These are phyloP conservation scores for Mortierella sp. DNA, from an alignment of 371 early-diverging fungal genomes.

Conservation along the genomic window DNA sequence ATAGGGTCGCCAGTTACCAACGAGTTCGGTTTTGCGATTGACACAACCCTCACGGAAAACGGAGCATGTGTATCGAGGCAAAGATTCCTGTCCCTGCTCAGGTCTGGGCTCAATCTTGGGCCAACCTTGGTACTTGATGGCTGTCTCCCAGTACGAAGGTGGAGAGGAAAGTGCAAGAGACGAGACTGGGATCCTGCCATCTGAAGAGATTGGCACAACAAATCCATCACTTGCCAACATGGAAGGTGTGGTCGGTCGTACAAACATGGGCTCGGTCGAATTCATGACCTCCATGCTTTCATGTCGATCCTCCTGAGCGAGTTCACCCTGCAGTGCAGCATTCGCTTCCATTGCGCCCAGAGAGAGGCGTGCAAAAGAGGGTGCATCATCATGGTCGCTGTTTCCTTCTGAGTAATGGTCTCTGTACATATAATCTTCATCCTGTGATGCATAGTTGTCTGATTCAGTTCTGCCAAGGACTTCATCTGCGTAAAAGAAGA, in stretches of 20 bases:
- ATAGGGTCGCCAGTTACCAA: conserved; percentile 49
- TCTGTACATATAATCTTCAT: conserved; percentile 1
- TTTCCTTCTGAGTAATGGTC: conserved; percentile 10
- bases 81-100: conserved; percentile 35
- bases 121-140: conserved; percentile 48
- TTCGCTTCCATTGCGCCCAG: conserved; percentile 14
- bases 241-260: conserved; percentile 11
- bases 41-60: conserved; percentile 53
- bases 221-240: conserved; percentile 4
- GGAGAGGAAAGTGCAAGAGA: conserved; percentile 37
- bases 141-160: conserved; percentile 51
- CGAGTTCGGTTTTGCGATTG: conserved; percentile 49
- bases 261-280: neutral
- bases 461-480: conserved; percentile 16
- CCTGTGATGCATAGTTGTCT: conserved; percentile 4
- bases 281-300: conserved; percentile 37
- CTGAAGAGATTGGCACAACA: conserved; percentile 19
- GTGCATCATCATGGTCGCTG: conserved; percentile 10
- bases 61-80: conserved; percentile 47
- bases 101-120: conserved; percentile 42
- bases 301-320: conserved; percentile 32
- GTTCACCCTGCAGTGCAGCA: conserved; percentile 26
- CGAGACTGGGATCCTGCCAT: conserved; percentile 35
- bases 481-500: conserved; percentile 46
- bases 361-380: conserved; percentile 8